A percentile compares a stretch with the other conserved stretches of the same genome.
These are phyloP conservation scores for Candida odintsovae DNA, from an alignment of 805 yeast species.

Conservation along the genomic window DNA sequence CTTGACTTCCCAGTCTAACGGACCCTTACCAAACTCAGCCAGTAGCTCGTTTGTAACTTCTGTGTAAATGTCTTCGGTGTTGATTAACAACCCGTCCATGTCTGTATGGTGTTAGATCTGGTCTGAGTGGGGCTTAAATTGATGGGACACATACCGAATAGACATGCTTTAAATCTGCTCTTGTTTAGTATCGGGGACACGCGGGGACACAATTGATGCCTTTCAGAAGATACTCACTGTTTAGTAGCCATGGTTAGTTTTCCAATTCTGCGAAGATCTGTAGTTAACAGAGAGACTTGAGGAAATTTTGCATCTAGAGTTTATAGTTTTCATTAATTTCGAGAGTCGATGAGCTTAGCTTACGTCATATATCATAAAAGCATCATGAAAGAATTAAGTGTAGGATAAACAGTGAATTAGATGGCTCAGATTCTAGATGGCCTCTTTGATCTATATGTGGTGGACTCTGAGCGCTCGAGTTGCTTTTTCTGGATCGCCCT, in stretches of 20 bases:
- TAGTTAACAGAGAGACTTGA: too few relatives aligned
- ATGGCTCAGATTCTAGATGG: not conserved
- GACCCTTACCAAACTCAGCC: conserved; percentile 66
- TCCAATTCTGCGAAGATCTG: too few relatives aligned
- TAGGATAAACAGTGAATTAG: too few relatives aligned
- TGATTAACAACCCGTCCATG: conserved; percentile 93
- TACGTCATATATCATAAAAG: not conserved
- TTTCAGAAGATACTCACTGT: not conserved
- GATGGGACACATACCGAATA: conserved; percentile 47
- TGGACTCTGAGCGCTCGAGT: not conserved
- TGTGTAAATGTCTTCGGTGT: conserved; percentile 91
- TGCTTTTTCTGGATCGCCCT: not conserved
- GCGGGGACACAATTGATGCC: too few relatives aligned
- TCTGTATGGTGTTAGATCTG: conserved; percentile 30
- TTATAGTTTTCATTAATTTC: not conserved
- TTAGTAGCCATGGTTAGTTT: not conserved
- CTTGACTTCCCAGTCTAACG: conserved; percentile 87
- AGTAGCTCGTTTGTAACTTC: conserved; percentile 64
- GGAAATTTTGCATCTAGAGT: too few relatives aligned
- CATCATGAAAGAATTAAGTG: too few relatives aligned
- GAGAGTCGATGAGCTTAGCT: not conserved
- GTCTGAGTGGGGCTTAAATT: not conserved
- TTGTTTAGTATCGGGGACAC: not conserved
- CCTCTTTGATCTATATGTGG: not conserved
- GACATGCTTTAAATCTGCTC: conserved; percentile 52